Base-by-base conservation (phyloP, 2,329 filamentous ascomycete species). In the Aspergillus pseudotamarii region DNA sequence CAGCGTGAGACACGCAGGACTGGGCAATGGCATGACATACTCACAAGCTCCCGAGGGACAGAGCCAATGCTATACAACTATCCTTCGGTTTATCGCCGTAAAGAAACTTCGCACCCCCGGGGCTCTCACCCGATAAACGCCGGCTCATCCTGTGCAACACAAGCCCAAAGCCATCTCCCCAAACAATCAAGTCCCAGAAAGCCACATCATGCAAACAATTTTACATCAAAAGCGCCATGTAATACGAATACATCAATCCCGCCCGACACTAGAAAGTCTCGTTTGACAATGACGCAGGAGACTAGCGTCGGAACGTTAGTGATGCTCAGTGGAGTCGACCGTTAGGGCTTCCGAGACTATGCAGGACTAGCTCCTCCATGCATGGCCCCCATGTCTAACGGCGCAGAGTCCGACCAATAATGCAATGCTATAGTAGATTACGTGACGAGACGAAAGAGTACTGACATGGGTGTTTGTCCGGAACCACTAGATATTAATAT, bases 291-390 rank as follows among this genome's bases (percentile, higher is more conserved):
- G 9, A 51, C 6, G 9, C 48, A 38, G 34, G 12, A 36, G n/a
- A 12, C 32, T 55, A 36, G 51, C 21, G n/a, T 36, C n/a, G 51
- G 32, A 19, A 14, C 51, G 6, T 23, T 21, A 34, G 8, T 12
- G 30, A 14, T n/a, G 12, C 26, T n/a, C 51, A 36, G 51, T 36
- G 51, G 32, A 54, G 51, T 36, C n/a, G 19, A 36, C 12, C n/a
- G 19, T 54, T 54, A 54, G 51, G 32, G 51, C 51, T 55, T 38
- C 51, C 32, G 51, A 21, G 48, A n/a, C 32, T 19, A 54, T 53
- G 50, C 50, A 53, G 50, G 5, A 34, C 28, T 19, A 53, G 45
- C 1, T 8, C 16, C 26, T 9, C 4, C 51, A 34, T 54, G 51
- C 51, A 38, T 54, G 51, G 21, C 19, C 51, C 48, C 51, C 51